Conservation (phyloP, 495 filamentous ascomycete genomes). For the Thermochaetoides thermophila region DNA sequence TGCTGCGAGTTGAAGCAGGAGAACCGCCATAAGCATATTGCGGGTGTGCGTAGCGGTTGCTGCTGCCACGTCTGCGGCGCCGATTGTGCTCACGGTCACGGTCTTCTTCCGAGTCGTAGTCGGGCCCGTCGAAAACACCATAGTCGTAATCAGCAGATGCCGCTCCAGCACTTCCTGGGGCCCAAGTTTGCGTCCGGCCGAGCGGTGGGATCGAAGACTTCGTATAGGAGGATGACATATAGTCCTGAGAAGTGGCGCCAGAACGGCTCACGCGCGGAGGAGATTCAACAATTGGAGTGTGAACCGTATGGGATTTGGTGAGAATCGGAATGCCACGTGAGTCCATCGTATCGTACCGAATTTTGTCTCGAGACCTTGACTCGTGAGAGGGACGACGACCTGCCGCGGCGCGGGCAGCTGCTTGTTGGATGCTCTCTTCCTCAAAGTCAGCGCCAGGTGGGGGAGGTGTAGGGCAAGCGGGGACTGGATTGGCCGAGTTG, state of each 20-base stretch:
- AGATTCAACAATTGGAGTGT: conserved; percentile 8
- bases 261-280: conserved; percentile 18
- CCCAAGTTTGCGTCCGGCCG: conserved; percentile 13
- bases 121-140: too few species aligned
- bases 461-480: too few species aligned
- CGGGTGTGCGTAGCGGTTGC: conserved; percentile 11
- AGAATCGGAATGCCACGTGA: conserved; percentile 15
- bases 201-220: conserved; percentile 8
- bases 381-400: conserved; percentile 30
- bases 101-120: conserved; percentile 19
- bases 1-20: conserved; percentile 10
- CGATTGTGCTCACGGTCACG: conserved; percentile 8
- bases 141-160: conserved; percentile 5
- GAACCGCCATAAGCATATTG: conserved; percentile 12
- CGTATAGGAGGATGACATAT: too few species aligned
- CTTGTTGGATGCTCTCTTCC: conserved; percentile 12
- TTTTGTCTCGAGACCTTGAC: conserved; percentile 21
- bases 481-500: too few species aligned
- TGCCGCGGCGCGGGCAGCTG: conserved; percentile 16
- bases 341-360: conserved; percentile 16
- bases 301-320: conserved; percentile 16
- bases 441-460: conserved; percentile 18
- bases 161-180: conserved; percentile 1
- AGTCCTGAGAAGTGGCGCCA: conserved; percentile 15
- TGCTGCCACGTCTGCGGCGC: conserved; percentile 9